Base-by-base conservation (phyloP, 345 rosid genomes). In the Erysimum cheiranthoides region DNA sequence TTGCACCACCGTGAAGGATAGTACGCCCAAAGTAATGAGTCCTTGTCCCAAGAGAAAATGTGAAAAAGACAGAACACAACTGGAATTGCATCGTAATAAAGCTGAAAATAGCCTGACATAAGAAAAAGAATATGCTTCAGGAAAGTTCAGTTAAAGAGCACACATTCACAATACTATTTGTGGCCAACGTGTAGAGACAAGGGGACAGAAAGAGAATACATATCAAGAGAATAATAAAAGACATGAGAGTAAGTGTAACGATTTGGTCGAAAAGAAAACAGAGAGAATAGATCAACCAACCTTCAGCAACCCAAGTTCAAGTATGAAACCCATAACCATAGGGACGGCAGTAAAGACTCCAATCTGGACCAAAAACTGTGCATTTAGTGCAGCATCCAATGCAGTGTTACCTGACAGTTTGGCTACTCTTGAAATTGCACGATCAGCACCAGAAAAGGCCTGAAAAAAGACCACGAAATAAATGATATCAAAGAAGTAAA, bases 21-120 rank as follows among this genome's bases (percentile, higher is more conserved):
- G 99, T 95, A 46, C 99, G 97, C n/a, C 99, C 99, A 86, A 95
- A 95, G 81, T 95, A 95, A 85, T 95, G 99, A 75, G 99, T 95
- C 68, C 87, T 89, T 34, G 99, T 95, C 64, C 99, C 99, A 53
- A 95, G 81, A 10, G 99, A 92, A 85, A 95, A 95, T 47, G 99
- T 95, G 85, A 95, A 95, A 89, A 95, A 95, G 81, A 95, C 98
- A 0, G 99, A 95, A 76, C 96, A 95, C 73, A 95, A 70, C 84
- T 95, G 98, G 68, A 95, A 91, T 67, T 95, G 99, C 99, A 95
- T 95, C 3, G 97, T 92, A 65, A 92, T 88, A 75, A 95, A 95
- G 84, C 98, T 88, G 82, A 95, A 85, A 78, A 95, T 90, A 75
- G 99, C 99, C 99, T 95, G 52, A 75, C 25, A 75, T 42, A 46